These are phyloP conservation scores for Crucihimalaya himalaica DNA, from an alignment of 345 rosid species.

Conservation along the genomic window DNA sequence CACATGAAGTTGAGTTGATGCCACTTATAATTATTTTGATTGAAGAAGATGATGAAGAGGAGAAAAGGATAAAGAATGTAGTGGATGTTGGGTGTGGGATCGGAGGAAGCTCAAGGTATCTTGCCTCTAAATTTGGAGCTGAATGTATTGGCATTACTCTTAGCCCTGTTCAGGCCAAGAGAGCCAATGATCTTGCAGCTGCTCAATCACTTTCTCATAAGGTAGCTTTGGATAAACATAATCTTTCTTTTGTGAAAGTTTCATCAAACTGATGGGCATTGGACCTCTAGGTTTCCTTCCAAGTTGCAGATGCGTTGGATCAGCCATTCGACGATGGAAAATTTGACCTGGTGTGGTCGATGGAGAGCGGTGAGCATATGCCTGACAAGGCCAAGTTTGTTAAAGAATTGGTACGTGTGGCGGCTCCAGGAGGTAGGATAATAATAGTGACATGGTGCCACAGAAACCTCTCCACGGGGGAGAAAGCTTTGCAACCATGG, in stretches of 20 bases:
- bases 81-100: conserved; percentile 98
- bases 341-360: conserved; percentile 91
- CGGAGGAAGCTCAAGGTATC: conserved; percentile 90
- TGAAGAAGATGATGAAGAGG: conserved; percentile 18
- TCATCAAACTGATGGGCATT: neutral
- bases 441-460: conserved; percentile 97
- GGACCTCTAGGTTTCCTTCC: conserved; percentile 62
- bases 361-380: conserved; percentile 99
- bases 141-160: conserved; percentile 72
- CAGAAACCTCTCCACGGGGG: conserved; percentile 63
- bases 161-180: conserved; percentile 79
- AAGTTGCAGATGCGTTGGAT: conserved; percentile 86
- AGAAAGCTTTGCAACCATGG: conserved; percentile 70
- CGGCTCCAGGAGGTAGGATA: conserved; percentile 77
- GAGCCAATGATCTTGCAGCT: conserved; percentile 75
- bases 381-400: conserved; percentile 85
- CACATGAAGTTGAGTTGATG: conserved; percentile 2
- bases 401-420: conserved; percentile 75
- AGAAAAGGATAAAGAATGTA: conserved; percentile 52
- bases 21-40: neutral
- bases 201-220: conserved; percentile 61
- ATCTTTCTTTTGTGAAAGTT: neutral
- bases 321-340: conserved; percentile 85
- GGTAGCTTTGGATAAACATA: conserved; percentile 32
- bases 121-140: conserved; percentile 72